Percentiles rank a stretch among this genome's conserved stretches.
phyloP scores from a whole-genome alignment of 352 stramenopile species.

The Salisapilia sapeloensis region DNA sequence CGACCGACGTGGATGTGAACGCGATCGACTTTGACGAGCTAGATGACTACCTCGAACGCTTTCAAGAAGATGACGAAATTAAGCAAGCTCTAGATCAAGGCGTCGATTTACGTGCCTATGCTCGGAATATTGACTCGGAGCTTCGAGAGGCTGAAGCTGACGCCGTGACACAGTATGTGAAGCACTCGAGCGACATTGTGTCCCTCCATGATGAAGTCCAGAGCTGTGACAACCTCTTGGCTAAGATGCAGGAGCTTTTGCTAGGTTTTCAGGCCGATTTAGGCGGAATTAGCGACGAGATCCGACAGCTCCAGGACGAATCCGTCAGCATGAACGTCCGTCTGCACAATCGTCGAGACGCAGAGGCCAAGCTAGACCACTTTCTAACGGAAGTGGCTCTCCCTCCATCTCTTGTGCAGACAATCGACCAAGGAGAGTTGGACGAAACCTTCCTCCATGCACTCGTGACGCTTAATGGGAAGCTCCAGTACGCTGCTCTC shows the following conservation, averaged over 20 bases:
- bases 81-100: conserved; percentile 82
- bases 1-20: conserved; percentile 34
- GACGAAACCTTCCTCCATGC: conserved; percentile 89
- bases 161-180: conserved; percentile 76
- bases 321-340: conserved; percentile 87
- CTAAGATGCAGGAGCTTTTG: conserved; percentile 95
- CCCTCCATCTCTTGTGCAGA: conserved; percentile 83
- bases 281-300: conserved; percentile 94
- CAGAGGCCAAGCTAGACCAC: conserved; percentile 84
- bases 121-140: conserved; percentile 81
- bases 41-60: conserved; percentile 88
- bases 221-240: conserved; percentile 93
- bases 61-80: conserved; percentile 88
- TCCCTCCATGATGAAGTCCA: conserved; percentile 89
- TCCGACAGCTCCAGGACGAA: conserved; percentile 93
- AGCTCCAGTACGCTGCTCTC: conserved; percentile 81
- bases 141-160: conserved; percentile 71
- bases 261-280: conserved; percentile 97
- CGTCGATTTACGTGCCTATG: conserved; percentile 84
- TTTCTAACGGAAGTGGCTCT: conserved; percentile 95
- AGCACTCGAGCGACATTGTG: conserved; percentile 80
- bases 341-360: conserved; percentile 89
- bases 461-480: conserved; percentile 87
- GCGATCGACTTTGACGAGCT: conserved; percentile 90
- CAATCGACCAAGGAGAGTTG: conserved; percentile 89